Evolutionary conservation across 441 rosid genomes (phyloP).

Genomic region (Gossypium davidsonii): DNA sequence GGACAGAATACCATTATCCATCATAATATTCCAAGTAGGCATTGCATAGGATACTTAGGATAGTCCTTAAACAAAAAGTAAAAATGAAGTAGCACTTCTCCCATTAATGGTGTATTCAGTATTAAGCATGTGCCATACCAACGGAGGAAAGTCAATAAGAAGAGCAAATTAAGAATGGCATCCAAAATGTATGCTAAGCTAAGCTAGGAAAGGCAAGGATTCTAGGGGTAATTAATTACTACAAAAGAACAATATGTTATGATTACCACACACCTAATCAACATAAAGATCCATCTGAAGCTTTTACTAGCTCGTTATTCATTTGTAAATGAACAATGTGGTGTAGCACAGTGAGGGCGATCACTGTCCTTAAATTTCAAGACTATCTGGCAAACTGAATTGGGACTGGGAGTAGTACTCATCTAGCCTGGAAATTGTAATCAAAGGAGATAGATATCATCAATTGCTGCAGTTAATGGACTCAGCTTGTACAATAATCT

Average conservation of each 20-base stretch:
- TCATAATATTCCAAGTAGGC: too few species aligned
- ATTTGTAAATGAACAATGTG: too few species aligned
- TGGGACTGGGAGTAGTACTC: not conserved
- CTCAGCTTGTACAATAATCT: not conserved
- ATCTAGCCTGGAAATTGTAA: not conserved
- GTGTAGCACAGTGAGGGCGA: not conserved
- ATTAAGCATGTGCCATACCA: not conserved
- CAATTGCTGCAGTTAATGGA: not conserved
- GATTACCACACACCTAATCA: not conserved
- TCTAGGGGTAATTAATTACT: not conserved
- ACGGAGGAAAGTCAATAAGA: not conserved
- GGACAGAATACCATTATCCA: too few species aligned
- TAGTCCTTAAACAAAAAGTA: too few species aligned
- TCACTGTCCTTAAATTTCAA: not conserved
- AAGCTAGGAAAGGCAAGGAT: not conserved
- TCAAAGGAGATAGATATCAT: not conserved
- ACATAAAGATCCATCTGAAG: not conserved
- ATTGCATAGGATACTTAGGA: too few species aligned
- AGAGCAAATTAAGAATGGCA: not conserved
- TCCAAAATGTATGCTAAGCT: too few species aligned
- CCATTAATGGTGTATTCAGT: not conserved
- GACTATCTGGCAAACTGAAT: not conserved
- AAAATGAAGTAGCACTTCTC: not conserved
- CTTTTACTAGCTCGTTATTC: too few species aligned
- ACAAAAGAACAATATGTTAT: not conserved